Conservation (phyloP, 1,284 basidiomycete species). For the Microbotryum intermedium region DNA sequence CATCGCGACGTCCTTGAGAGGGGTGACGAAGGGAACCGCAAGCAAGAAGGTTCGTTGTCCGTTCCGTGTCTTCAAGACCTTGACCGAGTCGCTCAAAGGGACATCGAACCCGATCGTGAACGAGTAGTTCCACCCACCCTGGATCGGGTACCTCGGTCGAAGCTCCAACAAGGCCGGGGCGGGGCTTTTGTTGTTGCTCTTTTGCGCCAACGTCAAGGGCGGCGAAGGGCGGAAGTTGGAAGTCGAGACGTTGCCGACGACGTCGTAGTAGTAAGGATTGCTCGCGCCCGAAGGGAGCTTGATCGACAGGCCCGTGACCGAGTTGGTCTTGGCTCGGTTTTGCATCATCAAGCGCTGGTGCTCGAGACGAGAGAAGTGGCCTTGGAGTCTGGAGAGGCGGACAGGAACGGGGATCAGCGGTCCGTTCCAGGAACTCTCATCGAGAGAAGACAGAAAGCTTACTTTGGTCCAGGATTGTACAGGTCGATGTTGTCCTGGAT, state of each 20-base stretch:
- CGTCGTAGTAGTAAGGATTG: constrained; percentile 78
- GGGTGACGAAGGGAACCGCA: constrained; percentile 77
- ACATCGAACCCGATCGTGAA: constrained; percentile 91
- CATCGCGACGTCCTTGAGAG: constrained; percentile 68
- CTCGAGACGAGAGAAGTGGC: constrained; percentile 86
- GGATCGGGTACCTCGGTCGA: constrained; percentile 78
- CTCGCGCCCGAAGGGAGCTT: constrained; percentile 72
- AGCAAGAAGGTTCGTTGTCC: constrained; percentile 50
- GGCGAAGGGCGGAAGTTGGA: constrained; percentile 62
- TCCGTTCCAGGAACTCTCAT: not conserved
- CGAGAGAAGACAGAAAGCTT: constrained; percentile 39
- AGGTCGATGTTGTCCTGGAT: constrained; percentile 80
- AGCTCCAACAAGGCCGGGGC: constrained; percentile 58
- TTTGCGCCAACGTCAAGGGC: constrained; percentile 13
- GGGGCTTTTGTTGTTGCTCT: constrained; percentile 34
- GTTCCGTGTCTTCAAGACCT: constrained; percentile 51
- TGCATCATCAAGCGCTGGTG: constrained; percentile 68
- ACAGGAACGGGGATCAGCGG: not conserved
- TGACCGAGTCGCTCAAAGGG: constrained; percentile 56
- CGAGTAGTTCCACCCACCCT: constrained; percentile 96
- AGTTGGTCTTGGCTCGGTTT: constrained; percentile 41
- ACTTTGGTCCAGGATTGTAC: constrained; percentile 80
- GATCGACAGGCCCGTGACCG: constrained; percentile 59
- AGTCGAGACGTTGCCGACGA: constrained; percentile 94
- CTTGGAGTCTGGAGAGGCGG: constrained; percentile 62